A percentile compares a stretch with the other conserved stretches of the same genome.
phyloP scores from a whole-genome alignment of 768 basidiomycete genomes.

The Tricholoma bakamatsutake region DNA sequence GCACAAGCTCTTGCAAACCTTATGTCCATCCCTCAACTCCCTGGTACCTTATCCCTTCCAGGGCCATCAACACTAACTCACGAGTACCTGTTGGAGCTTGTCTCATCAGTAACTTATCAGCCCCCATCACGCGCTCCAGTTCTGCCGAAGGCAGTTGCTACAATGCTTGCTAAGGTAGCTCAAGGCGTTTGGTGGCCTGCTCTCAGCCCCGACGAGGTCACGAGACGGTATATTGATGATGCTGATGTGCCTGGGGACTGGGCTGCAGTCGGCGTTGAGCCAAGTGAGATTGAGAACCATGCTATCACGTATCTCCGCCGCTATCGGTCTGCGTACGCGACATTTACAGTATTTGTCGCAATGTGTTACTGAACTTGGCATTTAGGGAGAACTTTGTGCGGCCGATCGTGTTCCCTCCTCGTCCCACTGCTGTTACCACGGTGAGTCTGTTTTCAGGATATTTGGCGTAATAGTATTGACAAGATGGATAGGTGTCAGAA shows the following conservation, averaged over 20 bases:
- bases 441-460: conserved; percentile 22
- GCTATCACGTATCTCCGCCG: conserved; percentile 88
- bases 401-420: conserved; percentile 58
- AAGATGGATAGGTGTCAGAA: conserved; percentile 17
- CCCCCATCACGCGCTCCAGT: conserved; percentile 66
- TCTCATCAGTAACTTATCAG: conserved; percentile 74
- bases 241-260: conserved; percentile 69
- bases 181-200: conserved; percentile 88
- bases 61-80: conserved; percentile 85
- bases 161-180: conserved; percentile 52
- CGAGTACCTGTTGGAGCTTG: conserved; percentile 74
- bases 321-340: conserved; percentile 81
- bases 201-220: conserved; percentile 86
- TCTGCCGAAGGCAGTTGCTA: conserved; percentile 70
- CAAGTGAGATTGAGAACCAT: conserved; percentile 77
- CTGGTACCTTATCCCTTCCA: conserved; percentile 74
- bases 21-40: conserved; percentile 52
- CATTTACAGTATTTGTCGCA: conserved; percentile 6
- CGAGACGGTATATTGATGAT: conserved; percentile 84
- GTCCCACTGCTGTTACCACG: conserved; percentile 25
- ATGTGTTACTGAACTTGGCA: conserved; percentile 9
- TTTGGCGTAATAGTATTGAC: conserved; percentile 3
- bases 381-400: conserved; percentile 61
- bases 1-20: conserved; percentile 87
- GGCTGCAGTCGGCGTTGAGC: conserved; percentile 74